phyloP scores from a whole-genome alignment of 768 basidiomycete genomes.

The Sarcodon aspratus region DNA sequence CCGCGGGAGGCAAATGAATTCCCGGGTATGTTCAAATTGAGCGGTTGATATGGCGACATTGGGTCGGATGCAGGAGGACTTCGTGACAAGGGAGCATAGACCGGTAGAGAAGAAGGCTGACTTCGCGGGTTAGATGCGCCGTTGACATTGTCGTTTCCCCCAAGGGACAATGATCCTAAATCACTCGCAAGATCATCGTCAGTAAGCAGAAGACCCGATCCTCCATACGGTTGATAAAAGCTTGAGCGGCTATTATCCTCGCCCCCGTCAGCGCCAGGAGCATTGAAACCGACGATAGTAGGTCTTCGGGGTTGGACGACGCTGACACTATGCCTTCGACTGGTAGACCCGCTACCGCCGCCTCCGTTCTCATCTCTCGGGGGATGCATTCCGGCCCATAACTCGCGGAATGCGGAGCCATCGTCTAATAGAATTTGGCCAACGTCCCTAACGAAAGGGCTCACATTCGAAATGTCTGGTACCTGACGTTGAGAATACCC shows the following conservation, averaged over 20 bases:
- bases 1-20: conserved; percentile 35
- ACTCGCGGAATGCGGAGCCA: conserved; percentile 56
- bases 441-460: conserved; percentile 78
- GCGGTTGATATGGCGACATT: conserved; percentile 44
- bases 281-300: conserved; percentile 59
- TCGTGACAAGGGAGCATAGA: conserved; percentile 58
- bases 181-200: conserved; percentile 77
- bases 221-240: conserved; percentile 20
- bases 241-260: conserved; percentile 27
- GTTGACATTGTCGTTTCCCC: conserved; percentile 27
- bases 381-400: conserved; percentile 64
- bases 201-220: conserved; percentile 54
- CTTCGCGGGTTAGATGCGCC: conserved; percentile 42
- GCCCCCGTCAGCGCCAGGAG: conserved; percentile 33
- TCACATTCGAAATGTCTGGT: conserved; percentile 64
- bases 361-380: conserved; percentile 53
- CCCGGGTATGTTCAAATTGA: conserved; percentile 48
- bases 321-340: conserved; percentile 73
- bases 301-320: conserved; percentile 67
- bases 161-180: conserved; percentile 52
- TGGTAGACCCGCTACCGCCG: conserved; percentile 70
- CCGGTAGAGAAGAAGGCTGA: conserved; percentile 68
- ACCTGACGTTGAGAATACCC: conserved; percentile 22
- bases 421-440: conserved; percentile 70
- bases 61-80: conserved; percentile 46